phyloP scores from a whole-genome alignment of 208 protist genomes.

The Spongospora subterranea region DNA sequence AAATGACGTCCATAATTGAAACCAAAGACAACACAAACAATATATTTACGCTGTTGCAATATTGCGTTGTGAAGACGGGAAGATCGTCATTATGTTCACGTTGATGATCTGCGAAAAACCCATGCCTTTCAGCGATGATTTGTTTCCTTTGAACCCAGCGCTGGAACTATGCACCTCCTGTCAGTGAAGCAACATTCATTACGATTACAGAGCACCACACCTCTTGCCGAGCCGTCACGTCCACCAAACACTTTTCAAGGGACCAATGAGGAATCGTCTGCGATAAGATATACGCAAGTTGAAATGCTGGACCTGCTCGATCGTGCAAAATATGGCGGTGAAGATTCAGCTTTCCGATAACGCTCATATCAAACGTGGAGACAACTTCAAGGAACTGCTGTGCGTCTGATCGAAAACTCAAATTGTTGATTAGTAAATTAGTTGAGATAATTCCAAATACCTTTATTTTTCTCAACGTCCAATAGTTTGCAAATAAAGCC shows the following conservation, averaged over 20 bases:
- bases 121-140: neutral
- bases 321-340: slow-evolving; percentile 15
- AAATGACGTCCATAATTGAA: neutral
- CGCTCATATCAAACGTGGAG: neutral
- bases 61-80: neutral
- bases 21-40: neutral
- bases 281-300: slow-evolving; percentile 28
- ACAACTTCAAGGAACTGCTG: slow-evolving; percentile 55
- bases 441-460: neutral
- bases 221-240: slow-evolving; percentile 27
- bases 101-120: neutral
- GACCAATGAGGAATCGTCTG: slow-evolving; percentile 6
- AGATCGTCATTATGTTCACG: neutral
- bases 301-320: slow-evolving; percentile 7
- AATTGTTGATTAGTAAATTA: neutral
- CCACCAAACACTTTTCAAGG: slow-evolving; percentile 7
- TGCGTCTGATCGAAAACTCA: neutral
- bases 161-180: neutral
- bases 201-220: neutral
- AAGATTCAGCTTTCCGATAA: neutral
- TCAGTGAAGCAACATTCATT: neutral
- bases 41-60: neutral
- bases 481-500: slow-evolving; percentile 42
- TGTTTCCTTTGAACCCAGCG: slow-evolving; percentile 14
- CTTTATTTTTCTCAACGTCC: slow-evolving; percentile 57